These are phyloP conservation scores for Cladorrhinum sp. DNA, from an alignment of 2,329 filamentous ascomycete species.

Conservation along the genomic window DNA sequence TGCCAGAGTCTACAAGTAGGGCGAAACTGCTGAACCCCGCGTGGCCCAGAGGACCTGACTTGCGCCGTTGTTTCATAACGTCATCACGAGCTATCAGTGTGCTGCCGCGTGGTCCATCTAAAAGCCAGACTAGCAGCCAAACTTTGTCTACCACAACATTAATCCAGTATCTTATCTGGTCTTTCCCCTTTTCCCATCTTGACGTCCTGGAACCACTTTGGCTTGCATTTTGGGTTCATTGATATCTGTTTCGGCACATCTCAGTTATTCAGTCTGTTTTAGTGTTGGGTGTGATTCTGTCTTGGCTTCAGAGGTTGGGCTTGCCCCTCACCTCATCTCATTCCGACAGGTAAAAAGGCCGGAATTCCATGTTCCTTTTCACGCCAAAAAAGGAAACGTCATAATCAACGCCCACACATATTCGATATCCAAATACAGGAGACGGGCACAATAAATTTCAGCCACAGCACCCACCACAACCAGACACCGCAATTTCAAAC, in stretches of 20 bases:
- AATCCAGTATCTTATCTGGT: not conserved
- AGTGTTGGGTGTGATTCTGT: not conserved
- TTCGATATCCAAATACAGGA: not conserved
- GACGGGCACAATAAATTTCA: not conserved
- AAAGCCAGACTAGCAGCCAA: constrained; percentile 2
- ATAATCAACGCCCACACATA: not conserved
- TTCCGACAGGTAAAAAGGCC: not conserved
- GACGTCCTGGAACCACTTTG: not conserved
- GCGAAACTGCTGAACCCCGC: not conserved
- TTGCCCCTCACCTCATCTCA: not conserved
- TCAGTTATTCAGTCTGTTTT: too few relatives aligned
- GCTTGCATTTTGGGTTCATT: not conserved
- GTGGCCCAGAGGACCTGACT: not conserved
- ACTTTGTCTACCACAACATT: not conserved
- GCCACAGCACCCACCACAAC: not conserved
- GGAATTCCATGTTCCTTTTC: not conserved
- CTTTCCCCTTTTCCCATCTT: not conserved
- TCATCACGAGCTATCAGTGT: constrained; percentile 6
- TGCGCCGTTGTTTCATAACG: constrained; percentile 14
- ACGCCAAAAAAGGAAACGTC: not conserved
- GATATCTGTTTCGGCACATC: not conserved
- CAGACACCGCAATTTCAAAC: not conserved
- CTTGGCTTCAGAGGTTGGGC: not conserved
- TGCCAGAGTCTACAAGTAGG: not conserved
- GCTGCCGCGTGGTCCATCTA: not conserved